Evolutionary conservation across 805 yeast genomes (phyloP).

Genomic region (Torulaspora microellipsoides): DNA sequence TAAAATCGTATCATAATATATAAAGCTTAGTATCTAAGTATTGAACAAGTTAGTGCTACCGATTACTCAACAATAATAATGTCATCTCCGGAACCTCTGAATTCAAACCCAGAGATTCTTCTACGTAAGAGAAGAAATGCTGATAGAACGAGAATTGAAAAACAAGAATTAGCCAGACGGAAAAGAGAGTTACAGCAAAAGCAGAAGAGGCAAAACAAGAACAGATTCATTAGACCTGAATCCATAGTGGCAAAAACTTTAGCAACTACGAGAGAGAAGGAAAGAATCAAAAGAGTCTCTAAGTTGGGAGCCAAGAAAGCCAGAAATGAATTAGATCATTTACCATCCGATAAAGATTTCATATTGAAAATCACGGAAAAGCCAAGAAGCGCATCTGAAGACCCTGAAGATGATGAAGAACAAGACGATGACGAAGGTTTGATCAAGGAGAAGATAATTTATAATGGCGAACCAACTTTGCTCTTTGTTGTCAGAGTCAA

Average conservation of each 20-base stretch:
- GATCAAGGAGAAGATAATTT: constrained; percentile 33
- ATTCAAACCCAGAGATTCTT: constrained; percentile 63
- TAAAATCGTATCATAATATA: background rate
- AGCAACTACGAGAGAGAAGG: constrained; percentile 62
- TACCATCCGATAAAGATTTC: constrained; percentile 34
- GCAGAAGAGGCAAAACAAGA: constrained; percentile 41
- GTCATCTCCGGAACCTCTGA: constrained; percentile 1
- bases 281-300: constrained; percentile 60
- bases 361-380: constrained; percentile 33
- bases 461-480: constrained; percentile 45
- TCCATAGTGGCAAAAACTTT: constrained; percentile 61
- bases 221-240: constrained; percentile 69
- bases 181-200: constrained; percentile 44
- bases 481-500: constrained; percentile 63
- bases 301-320: constrained; percentile 44
- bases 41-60: background rate
- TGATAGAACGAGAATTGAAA: constrained; percentile 66
- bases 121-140: constrained; percentile 75
- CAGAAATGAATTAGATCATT: constrained; percentile 22
- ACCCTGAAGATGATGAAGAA: constrained; percentile 17
- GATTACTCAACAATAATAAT: background rate
- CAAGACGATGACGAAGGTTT: constrained; percentile 24
- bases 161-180: constrained; percentile 59
- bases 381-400: constrained; percentile 12
- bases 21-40: background rate